phyloP scores from a whole-genome alignment of 148 eudicot genomes.

The Pouteria glomerata region DNA sequence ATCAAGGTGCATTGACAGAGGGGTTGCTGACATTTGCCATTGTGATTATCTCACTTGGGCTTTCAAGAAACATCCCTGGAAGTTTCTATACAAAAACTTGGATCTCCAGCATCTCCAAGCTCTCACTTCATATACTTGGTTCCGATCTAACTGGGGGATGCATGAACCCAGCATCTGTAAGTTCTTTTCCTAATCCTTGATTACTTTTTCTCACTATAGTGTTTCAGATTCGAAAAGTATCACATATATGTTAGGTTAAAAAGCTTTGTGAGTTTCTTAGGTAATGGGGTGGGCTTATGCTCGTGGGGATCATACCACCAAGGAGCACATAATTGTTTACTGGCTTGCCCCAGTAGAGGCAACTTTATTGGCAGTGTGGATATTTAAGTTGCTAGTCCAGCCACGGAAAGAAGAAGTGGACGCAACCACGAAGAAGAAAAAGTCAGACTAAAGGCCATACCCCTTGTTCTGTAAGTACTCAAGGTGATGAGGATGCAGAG shows the following conservation, averaged over 20 bases:
- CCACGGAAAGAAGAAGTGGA: conserved; percentile 31
- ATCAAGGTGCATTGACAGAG: conserved; percentile 80
- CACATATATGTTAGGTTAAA: neutral
- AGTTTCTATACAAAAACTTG: conserved; percentile 84
- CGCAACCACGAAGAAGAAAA: conserved; percentile 31
- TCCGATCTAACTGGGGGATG: conserved; percentile 88
- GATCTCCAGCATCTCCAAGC: conserved; percentile 80
- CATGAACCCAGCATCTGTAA: conserved; percentile 93
- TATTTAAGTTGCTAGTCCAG: conserved; percentile 36
- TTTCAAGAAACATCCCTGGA: conserved; percentile 56
- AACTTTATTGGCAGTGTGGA: conserved; percentile 71
- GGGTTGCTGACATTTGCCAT: conserved; percentile 63
- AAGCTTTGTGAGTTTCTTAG: conserved; percentile 27
- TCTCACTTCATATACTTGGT: conserved; percentile 71
- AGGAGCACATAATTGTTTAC: conserved; percentile 83
- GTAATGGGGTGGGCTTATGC: conserved; percentile 95
- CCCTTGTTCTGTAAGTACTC: neutral
- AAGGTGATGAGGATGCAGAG: neutral
- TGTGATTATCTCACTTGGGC: conserved; percentile 43
- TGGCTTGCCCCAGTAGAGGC: conserved; percentile 92
- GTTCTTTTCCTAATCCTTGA: conserved; percentile 17
- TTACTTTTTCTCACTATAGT: neutral
- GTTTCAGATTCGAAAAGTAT: neutral
- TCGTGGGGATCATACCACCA: conserved; percentile 69
- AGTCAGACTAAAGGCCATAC: conserved; percentile 20